Percentiles rank a stretch among this genome's conserved stretches.
Conservation (phyloP, 202 grass and related monocot genomes). For the Carex sylvatica region DNA sequence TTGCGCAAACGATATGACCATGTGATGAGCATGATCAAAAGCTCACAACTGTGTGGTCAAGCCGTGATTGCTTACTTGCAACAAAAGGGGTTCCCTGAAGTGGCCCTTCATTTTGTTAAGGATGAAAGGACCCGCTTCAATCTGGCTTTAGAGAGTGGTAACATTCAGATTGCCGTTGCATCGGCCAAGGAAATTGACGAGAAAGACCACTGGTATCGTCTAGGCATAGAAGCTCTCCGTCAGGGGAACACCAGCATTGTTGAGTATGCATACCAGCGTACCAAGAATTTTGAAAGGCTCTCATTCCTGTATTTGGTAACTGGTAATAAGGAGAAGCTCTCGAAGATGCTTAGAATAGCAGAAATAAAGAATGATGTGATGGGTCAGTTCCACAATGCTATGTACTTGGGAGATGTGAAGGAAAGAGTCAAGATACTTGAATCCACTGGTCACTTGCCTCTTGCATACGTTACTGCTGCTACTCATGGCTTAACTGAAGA, state of each 20-base stretch:
- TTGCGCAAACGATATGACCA: conserved; percentile 78
- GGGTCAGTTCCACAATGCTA: conserved; percentile 92
- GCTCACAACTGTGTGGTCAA: conserved; percentile 89
- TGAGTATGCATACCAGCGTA: conserved; percentile 96
- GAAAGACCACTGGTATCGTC: conserved; percentile 95
- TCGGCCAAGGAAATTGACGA: conserved; percentile 98
- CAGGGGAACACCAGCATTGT: conserved; percentile 98
- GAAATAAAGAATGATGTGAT: conserved; percentile 95
- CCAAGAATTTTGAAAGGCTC: conserved; percentile 97
- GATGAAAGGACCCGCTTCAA: conserved; percentile 98
- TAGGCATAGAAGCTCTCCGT: conserved; percentile 92
- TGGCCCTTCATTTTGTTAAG: conserved; percentile 98
- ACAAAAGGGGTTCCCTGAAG: conserved; percentile 96
- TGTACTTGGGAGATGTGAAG: conserved; percentile 89
- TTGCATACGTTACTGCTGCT: conserved; percentile 80
- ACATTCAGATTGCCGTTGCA: conserved; percentile 95
- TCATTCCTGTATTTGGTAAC: conserved; percentile 98
- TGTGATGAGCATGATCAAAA: conserved; percentile 98
- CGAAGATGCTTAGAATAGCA: conserved; percentile 93
- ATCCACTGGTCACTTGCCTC: conserved; percentile 81
- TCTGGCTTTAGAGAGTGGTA: conserved; percentile 78
- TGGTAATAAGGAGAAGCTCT: conserved; percentile 79
- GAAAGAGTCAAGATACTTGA: conserved; percentile 90
- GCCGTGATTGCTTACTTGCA: conserved; percentile 96
- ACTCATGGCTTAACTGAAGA: conserved; percentile 84